Conservation (phyloP, 169 alveolate species). For the Plasmodium cynomolgi region DNA sequence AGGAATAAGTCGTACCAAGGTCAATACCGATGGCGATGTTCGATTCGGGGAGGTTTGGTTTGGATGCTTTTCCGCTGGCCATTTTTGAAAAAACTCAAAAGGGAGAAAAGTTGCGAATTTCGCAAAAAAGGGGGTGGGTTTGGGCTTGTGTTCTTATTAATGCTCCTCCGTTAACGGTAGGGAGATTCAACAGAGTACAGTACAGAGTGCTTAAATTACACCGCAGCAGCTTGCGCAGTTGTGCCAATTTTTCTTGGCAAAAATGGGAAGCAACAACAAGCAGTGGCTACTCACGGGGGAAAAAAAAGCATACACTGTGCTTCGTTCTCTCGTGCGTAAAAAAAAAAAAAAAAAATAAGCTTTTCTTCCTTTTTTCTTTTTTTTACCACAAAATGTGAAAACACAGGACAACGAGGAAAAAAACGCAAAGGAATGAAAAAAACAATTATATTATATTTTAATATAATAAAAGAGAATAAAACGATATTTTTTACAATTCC, state of each 20-base stretch:
- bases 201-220: not conserved
- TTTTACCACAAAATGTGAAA: not conserved
- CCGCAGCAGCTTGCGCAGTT: not conserved
- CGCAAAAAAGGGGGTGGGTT: not conserved
- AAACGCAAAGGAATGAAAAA: not conserved
- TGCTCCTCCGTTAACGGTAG: not conserved
- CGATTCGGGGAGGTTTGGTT: slow-evolving; percentile 72
- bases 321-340: not conserved
- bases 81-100: not conserved
- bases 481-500: not conserved
- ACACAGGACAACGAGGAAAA: not conserved
- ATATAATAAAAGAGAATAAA: not conserved
- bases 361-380: too few relatives aligned
- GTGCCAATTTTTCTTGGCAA: not conserved
- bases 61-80: slow-evolving; percentile 69
- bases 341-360: not conserved
- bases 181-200: not conserved
- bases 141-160: too few relatives aligned
- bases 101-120: not conserved
- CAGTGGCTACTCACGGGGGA: not conserved
- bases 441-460: not conserved
- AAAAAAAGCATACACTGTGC: not conserved
- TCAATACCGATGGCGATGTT: slow-evolving; percentile 93
- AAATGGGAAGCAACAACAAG: not conserved
- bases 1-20: slow-evolving; percentile 97